Evolutionary conservation across 192 early-diverging fungal genomes (phyloP).

Genomic region (Allomyces javanicus): DNA sequence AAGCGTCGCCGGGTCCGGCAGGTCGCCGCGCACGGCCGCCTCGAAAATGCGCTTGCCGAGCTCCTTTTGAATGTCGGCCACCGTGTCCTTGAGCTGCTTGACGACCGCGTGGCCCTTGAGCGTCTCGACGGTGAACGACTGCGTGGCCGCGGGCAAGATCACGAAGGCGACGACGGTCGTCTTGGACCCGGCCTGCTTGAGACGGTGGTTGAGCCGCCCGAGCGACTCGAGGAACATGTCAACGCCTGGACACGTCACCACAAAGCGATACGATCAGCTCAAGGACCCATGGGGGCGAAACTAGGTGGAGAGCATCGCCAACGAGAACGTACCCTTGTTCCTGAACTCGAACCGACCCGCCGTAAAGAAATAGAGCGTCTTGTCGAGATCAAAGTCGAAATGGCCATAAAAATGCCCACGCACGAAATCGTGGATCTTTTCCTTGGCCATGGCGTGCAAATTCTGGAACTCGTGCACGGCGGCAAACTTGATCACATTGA

Average conservation of each 20-base stretch:
- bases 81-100: constrained; percentile 83
- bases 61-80: constrained; percentile 57
- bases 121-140: constrained; percentile 86
- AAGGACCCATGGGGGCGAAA: no score
- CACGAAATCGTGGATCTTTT: constrained; percentile 89
- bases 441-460: constrained; percentile 77
- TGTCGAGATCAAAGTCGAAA: constrained; percentile 88
- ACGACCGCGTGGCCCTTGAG: constrained; percentile 92
- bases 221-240: constrained; percentile 93
- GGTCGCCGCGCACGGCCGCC: constrained; percentile 55
- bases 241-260: constrained; percentile 23
- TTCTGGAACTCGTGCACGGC: constrained; percentile 98
- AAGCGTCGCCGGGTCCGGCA: constrained; percentile 45
- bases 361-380: constrained; percentile 92
- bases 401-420: constrained; percentile 96
- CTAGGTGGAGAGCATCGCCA: no score
- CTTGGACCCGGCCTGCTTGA: constrained; percentile 60
- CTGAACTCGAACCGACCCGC: constrained; percentile 91
- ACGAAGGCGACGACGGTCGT: constrained; percentile 92
- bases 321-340: constrained; percentile 57
- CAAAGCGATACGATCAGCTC: no score
- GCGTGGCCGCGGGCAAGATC: constrained; percentile 78
- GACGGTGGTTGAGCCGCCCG: constrained; percentile 62
- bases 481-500: constrained; percentile 91
- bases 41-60: constrained; percentile 83